Evolutionary conservation across 208 protist genomes (phyloP), one percentile per base, ranked within the genome.

Genomic region (Phytomonas serpens): DNA sequence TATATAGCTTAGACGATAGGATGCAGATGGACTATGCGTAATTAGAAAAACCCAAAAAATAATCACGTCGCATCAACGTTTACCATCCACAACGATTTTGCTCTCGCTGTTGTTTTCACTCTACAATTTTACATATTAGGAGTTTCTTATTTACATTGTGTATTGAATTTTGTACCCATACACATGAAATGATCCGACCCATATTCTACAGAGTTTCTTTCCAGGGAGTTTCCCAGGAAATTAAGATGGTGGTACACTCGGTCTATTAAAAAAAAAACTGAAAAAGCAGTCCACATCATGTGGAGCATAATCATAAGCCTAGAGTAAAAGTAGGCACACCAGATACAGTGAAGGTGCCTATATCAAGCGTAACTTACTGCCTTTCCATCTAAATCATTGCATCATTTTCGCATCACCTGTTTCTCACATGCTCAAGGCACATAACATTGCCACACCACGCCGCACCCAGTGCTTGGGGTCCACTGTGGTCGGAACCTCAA

Each of bases 381-480:
- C 6, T 23, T 19, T 27, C 23, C 47, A 11, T 27, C 47, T 27
- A 57, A 9, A 57, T 57, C 10, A n/a, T 61, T 23, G n/a, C 10
- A 29, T 47, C 10, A 61, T 69, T 62, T 29, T 9, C 1, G 27
- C 38, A 38, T 19, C 63, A 67, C 30, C 4, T 27, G 7, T 52
- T 31, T 52, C 4, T 36, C 87, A 94, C 14, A 82, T 81, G 64
- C 76, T 94, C 47, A 97, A 72, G 1, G 90, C 89, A 68, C 89
- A 93, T 13, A 97, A 78, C 62, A 93, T 82, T 27, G 93, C 93
- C 27, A 97, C 93, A 75, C 98, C 98, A 36, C 97, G 86, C 66
- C 95, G 95, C 67, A 99, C 88, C 98, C 98, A 99, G 85, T 98
- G 95, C 61, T 87, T 89, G 7, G 89, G 80, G 52, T 95, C 80